These are phyloP conservation scores for Hexamita inflata DNA, from an alignment of 208 protist species.

Conservation along the genomic window DNA sequence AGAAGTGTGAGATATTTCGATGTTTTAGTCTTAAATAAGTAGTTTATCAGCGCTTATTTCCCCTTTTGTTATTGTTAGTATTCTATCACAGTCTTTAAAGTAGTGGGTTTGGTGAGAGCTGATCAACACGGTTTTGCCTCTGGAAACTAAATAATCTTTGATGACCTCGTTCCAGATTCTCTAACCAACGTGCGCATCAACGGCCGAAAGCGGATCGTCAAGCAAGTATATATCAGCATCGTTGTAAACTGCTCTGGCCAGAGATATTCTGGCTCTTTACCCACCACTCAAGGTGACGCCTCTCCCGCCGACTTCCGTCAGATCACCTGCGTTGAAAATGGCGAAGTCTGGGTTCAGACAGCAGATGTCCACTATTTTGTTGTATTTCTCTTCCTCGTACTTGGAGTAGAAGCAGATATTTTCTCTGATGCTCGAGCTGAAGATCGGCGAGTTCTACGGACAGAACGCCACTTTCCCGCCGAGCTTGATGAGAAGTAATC, in stretches of 20 bases:
- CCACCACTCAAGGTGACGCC: slow-evolving; percentile 66
- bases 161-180: slow-evolving; percentile 38
- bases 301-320: slow-evolving; percentile 53
- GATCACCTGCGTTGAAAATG: background rate
- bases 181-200: slow-evolving; percentile 45
- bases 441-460: background rate
- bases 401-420: background rate
- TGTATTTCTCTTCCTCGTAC: background rate
- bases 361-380: background rate
- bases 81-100: slow-evolving; percentile 22
- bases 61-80: background rate
- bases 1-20: background rate
- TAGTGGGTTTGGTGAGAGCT: slow-evolving; percentile 35
- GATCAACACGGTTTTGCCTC: slow-evolving; percentile 38
- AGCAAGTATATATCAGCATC: slow-evolving; percentile 53
- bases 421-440: background rate
- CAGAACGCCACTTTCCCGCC: background rate
- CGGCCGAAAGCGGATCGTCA: slow-evolving; percentile 51
- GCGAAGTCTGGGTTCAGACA: background rate
- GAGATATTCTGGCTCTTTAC: slow-evolving; percentile 53
- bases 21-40: background rate
- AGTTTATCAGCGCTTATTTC: background rate
- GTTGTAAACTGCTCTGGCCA: slow-evolving; percentile 55
- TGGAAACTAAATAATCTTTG: background rate
- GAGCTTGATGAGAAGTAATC: too few species aligned